Percentiles rank a stretch among this genome's conserved stretches.
These are phyloP conservation scores for Austroboletus eburneus DNA, from an alignment of 768 basidiomycete genomes.

Conservation along the genomic window DNA sequence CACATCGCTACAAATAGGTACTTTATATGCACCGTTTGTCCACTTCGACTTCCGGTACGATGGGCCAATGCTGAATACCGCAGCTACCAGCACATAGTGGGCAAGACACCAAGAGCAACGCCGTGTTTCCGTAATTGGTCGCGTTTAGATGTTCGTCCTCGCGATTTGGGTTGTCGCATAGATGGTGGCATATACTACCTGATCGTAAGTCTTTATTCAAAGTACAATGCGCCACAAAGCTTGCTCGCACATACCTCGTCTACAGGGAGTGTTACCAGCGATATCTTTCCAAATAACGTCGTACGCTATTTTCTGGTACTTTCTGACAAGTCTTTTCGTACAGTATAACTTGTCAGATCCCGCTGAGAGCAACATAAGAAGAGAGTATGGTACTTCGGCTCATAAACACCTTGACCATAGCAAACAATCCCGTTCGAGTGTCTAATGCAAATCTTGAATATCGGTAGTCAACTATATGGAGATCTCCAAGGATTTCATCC, in stretches of 20 bases:
- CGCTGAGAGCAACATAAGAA: conserved; percentile 9
- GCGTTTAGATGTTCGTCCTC: conserved; percentile 73
- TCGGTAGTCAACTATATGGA: conserved; percentile 83
- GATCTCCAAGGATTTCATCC: conserved; percentile 41
- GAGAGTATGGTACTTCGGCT: neutral
- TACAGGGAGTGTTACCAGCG: conserved; percentile 80
- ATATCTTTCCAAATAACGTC: conserved; percentile 81
- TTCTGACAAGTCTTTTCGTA: conserved; percentile 61
- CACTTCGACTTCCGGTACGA: conserved; percentile 94
- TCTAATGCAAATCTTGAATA: conserved; percentile 90
- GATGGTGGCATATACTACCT: conserved; percentile 77
- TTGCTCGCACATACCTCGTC: conserved; percentile 67
- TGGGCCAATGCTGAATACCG: conserved; percentile 96
- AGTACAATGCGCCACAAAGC: neutral
- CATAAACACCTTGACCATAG: conserved; percentile 61
- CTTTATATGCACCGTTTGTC: conserved; percentile 73
- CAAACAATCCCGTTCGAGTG: conserved; percentile 75
- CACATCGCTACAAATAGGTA: neutral
- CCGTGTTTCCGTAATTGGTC: conserved; percentile 88
- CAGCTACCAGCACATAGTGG: conserved; percentile 97
- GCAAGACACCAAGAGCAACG: conserved; percentile 88
- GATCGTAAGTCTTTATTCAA: too few relatives aligned
- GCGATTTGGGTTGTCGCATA: conserved; percentile 40
- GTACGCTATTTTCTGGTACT: conserved; percentile 58
- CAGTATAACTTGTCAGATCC: too few relatives aligned